phyloP scores from a whole-genome alignment of 805 yeast genomes.

The Spathaspora hagerdaliae region DNA sequence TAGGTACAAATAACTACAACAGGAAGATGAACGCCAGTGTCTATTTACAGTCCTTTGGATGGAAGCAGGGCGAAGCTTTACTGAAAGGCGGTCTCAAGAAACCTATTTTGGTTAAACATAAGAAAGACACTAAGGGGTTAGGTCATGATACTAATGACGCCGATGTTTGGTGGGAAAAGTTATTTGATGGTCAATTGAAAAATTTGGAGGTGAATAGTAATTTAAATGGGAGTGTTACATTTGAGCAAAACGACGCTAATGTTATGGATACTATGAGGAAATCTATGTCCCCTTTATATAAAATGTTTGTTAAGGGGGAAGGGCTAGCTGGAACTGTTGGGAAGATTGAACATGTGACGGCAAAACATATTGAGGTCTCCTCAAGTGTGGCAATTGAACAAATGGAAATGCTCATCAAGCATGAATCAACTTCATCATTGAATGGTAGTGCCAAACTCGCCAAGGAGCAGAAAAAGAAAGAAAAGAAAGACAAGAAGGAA shows the following conservation, averaged over 20 bases:
- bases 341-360: constrained; percentile 21
- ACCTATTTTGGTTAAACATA: constrained; percentile 87
- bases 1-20: background rate
- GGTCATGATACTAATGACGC: constrained; percentile 76
- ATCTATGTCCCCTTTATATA: constrained; percentile 65
- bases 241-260: constrained; percentile 48
- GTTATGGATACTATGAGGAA: constrained; percentile 46
- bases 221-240: constrained; percentile 37
- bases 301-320: constrained; percentile 85
- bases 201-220: constrained; percentile 53
- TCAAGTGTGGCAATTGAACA: constrained; percentile 8
- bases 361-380: constrained; percentile 11
- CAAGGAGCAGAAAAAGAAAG: constrained; percentile 22
- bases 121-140: constrained; percentile 84
- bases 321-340: constrained; percentile 76
- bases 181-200: constrained; percentile 90
- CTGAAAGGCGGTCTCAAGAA: constrained; percentile 73
- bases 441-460: constrained; percentile 13
- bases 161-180: constrained; percentile 95
- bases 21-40: constrained; percentile 63
- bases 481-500: constrained; percentile 20
- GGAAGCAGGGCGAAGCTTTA: constrained; percentile 89
- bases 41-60: constrained; percentile 77
- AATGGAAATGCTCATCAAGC: constrained; percentile 6
- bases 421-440: background rate